These are phyloP conservation scores for Clarireedia hainanense DNA, from an alignment of 2,329 filamentous ascomycete genomes.

Conservation along the genomic window DNA sequence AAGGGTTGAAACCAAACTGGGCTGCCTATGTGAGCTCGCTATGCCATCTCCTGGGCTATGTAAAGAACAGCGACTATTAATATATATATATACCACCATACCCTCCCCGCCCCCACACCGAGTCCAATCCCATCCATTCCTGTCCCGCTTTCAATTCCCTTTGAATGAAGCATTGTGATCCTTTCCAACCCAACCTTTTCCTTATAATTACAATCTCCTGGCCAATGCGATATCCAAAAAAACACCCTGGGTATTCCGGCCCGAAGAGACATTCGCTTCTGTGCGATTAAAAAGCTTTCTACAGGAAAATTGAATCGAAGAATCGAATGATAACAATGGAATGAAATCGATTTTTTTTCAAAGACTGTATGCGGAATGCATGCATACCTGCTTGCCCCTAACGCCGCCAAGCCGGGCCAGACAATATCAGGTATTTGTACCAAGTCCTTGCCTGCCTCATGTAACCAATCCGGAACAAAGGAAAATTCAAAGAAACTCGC, in stretches of 20 bases:
- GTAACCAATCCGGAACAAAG: not conserved
- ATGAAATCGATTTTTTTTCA: not conserved
- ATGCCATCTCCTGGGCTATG: not conserved
- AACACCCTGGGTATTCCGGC: constrained; percentile 6
- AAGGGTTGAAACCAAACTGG: not conserved
- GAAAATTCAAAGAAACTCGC: not conserved
- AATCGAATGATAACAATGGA: not conserved
- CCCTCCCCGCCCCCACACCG: not conserved
- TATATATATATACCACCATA: not conserved
- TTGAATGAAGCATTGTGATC: not conserved
- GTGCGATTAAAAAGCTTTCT: constrained; percentile 1
- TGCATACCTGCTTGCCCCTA: not conserved
- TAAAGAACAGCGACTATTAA: not conserved
- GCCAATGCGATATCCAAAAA: constrained; percentile 1
- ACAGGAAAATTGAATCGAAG: not conserved
- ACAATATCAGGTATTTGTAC: not conserved
- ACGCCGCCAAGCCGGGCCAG: not conserved
- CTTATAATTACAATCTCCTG: not conserved
- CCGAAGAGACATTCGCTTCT: constrained; percentile 3
- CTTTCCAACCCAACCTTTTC: not conserved
- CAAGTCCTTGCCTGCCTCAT: constrained; percentile 2
- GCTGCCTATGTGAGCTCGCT: not conserved
- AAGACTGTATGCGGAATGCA: constrained; percentile 3
- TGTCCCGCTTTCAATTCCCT: not conserved
- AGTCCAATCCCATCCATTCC: not conserved